Conservation (phyloP, 306 rosid species). For the Styphnolobium japonicum region DNA sequence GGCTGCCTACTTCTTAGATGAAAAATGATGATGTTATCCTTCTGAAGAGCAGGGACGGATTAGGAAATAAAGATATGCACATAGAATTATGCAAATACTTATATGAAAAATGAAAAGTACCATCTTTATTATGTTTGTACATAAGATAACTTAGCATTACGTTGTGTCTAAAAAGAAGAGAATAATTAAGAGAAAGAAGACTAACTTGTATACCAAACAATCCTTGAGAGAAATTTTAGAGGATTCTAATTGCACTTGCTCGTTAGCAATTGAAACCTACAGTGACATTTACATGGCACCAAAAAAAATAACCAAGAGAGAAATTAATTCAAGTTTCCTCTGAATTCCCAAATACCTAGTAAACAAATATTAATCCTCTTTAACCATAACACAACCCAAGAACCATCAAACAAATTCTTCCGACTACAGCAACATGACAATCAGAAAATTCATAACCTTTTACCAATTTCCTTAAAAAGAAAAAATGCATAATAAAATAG, state of each 20-base stretch:
- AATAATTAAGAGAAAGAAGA: neutral
- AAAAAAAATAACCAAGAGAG: neutral
- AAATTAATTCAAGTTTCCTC: neutral
- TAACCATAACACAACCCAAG: no score
- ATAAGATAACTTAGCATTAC: neutral
- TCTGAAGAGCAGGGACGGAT: no score
- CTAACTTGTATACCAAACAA: constrained; percentile 95
- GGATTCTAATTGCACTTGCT: constrained; percentile 65
- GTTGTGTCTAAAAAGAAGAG: neutral
- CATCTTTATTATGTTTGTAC: no score
- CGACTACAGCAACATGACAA: neutral
- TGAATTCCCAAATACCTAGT: no score
- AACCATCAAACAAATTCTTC: no score
- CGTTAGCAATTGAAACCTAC: constrained; percentile 59
- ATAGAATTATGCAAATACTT: no score
- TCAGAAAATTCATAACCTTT: neutral
- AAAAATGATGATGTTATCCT: no score
- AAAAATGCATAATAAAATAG: neutral
- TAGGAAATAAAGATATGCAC: no score
- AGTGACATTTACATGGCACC: neutral
- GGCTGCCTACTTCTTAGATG: no score
- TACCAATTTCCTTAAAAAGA: neutral
- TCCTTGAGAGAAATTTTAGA: constrained; percentile 93
- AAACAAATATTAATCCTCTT: no score
- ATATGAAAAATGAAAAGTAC: no score